Base-by-base conservation (phyloP, 2,329 filamentous ascomycete species). In the Claviceps fusiformis region DNA sequence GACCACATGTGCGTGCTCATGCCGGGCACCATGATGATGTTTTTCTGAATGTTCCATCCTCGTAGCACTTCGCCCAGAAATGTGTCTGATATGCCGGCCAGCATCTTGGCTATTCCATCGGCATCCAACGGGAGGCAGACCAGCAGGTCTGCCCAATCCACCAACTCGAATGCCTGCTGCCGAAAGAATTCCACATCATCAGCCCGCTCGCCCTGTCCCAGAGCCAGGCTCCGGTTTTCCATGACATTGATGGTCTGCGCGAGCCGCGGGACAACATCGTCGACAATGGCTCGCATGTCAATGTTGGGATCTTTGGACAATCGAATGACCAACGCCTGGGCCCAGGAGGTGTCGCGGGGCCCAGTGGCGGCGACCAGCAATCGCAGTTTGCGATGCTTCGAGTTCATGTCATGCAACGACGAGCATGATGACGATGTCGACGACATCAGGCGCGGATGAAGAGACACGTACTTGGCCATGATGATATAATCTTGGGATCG, bases 1-100 rank as follows among this genome's bases (percentile, higher is more conserved):
- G 91, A 83, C 89, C 89, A 95, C 82, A 92, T 90, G 57, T 87
- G 79, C 1, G 82, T 82, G 39, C 87, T 92, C 90, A 96, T 95
- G 60, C 88, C 89, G 0, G 91, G 90, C 7, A 95, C 84, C 56
- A 96, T 73, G 51, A 95, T 72, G 35, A 95, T 86, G 62, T 85
- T 87, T 71, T 95, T 95, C 7, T 85, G 85, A 0, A 86, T 83
- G 62, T 95, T 85, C 91, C 91, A 96, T 55, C 87, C 87, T 53
- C 91, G 81, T 51, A 96, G 68, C 1, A 95, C 81, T 62, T 92
- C 86, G 53, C 95, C 76, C 8, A 95, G 76, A 54, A 95, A 76
- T 35, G 85, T 95, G 63, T 89, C 89, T 3, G 88, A 85, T 56
- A 92, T 79, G 53, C 91, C 91, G 54, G 85, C 82, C 64, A 95